phyloP scores from a whole-genome alignment of 768 basidiomycete species.

The Lepiota subincarnata region DNA sequence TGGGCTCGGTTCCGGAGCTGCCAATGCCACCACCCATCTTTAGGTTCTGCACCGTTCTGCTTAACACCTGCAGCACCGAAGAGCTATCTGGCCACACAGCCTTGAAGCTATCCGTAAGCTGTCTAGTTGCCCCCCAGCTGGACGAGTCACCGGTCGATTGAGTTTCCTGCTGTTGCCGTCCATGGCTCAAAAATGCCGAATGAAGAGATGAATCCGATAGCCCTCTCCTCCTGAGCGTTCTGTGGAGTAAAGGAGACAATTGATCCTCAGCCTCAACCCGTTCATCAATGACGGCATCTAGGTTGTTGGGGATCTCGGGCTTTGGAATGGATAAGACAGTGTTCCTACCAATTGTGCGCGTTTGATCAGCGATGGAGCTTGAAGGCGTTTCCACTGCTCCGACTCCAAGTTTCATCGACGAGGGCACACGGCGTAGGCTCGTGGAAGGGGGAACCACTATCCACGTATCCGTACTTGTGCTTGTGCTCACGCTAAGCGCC shows the following conservation, averaged over 20 bases:
- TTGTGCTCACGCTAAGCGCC: slow-evolving; percentile 23
- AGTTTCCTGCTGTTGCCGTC: slow-evolving; percentile 18
- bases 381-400: background rate
- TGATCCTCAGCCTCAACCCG: slow-evolving; percentile 38
- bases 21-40: slow-evolving; percentile 22
- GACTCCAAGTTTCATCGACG: slow-evolving; percentile 9
- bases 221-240: slow-evolving; percentile 71
- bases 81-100: slow-evolving; percentile 35
- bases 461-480: slow-evolving; percentile 57
- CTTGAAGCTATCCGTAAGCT: slow-evolving; percentile 6
- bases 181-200: slow-evolving; percentile 69
- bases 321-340: slow-evolving; percentile 21
- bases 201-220: slow-evolving; percentile 92
- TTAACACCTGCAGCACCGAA: slow-evolving; percentile 52
- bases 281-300: slow-evolving; percentile 76
- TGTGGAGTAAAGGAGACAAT: slow-evolving; percentile 54
- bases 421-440: slow-evolving; percentile 21
- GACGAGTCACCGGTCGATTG: slow-evolving; percentile 14
- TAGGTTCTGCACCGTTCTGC: slow-evolving; percentile 51
- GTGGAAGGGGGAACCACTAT: slow-evolving; percentile 51
- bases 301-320: slow-evolving; percentile 50
- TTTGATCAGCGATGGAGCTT: background rate
- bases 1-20: slow-evolving; percentile 11
- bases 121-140: background rate
- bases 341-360: slow-evolving; percentile 17